Base-by-base conservation (phyloP, 139 green algal genomes). In the Tetradesmus obliquus region DNA sequence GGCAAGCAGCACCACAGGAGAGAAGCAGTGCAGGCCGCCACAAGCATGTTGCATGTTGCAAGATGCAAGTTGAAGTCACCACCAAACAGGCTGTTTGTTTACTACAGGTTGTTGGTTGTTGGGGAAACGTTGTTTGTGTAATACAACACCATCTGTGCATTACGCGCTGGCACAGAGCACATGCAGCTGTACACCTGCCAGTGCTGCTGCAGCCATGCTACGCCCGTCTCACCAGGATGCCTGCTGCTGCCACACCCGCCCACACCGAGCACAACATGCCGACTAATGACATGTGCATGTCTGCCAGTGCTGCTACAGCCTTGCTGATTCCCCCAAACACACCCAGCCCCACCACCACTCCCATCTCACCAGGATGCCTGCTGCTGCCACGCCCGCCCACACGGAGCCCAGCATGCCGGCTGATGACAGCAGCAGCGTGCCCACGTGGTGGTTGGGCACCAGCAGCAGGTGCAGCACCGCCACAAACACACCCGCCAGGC, bases 401-500 rank as follows among this genome's bases (percentile, higher is more conserved):
- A 86, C 88, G 5, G 76, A 17, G n/a, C 88, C 88, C 79, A 91
- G 57, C 54, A 91, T 54, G 32, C 53, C 55, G 20, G 55, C 55
- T 60, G 76, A 60, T 22, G 76, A 80, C 76, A 91, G 54, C 13
- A 91, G 55, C 55, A 80, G 76, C 51, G 88, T 91, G n/a, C 88
- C 88, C 2, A 91, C 88, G 60, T 91, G 88, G 55, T 79, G 22
- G 76, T 91, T 54, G 1, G 3, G 13, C n/a, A 60, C 55, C 55
- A 91, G 76, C 88, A 91, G n/a, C 76, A 91, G 54, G 54, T 79
- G 88, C 55, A 91, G 88, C 53, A 91, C 53, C 24, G 87, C 76
- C 20, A 91, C 79, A 79, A 91, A 91, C 24, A 91, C 88, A 53
- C 76, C 79, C 13, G 88, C 55, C 24, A 87, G 88, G 74, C 88